Conservation (phyloP, 345 rosid genomes). For the Psidium guajava region DNA sequence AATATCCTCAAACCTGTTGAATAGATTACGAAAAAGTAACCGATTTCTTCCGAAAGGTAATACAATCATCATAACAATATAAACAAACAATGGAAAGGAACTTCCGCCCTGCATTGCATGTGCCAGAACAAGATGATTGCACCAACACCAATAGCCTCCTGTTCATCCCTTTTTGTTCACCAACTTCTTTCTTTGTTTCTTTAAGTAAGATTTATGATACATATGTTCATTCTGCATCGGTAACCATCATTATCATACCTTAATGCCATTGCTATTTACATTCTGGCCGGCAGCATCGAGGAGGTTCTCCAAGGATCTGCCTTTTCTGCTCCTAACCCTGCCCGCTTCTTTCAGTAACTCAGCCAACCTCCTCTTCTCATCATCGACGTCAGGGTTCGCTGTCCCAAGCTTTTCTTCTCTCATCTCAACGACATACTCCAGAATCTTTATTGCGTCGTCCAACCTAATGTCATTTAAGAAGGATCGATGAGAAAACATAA, state of each 20-base stretch:
- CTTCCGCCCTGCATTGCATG: background rate
- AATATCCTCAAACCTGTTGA: background rate
- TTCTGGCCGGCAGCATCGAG: conserved; percentile 42
- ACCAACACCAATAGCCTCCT: background rate
- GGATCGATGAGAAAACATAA: background rate
- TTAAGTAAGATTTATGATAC: conserved; percentile 21
- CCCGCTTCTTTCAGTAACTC: conserved; percentile 77
- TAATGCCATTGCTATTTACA: conserved; percentile 19
- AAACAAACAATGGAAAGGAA: background rate
- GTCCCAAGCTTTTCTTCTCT: conserved; percentile 93
- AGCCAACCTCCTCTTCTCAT: conserved; percentile 77
- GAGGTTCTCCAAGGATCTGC: conserved; percentile 66
- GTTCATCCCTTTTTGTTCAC: background rate
- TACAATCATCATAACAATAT: background rate
- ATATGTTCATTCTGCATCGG: conserved; percentile 5
- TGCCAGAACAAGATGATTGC: background rate
- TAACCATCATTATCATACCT: conserved; percentile 14
- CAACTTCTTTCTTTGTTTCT: conserved; percentile 6
- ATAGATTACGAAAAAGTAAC: background rate
- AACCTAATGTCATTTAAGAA: conserved; percentile 27
- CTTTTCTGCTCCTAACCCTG: conserved; percentile 58
- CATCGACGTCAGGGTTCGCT: conserved; percentile 77
- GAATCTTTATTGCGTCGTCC: conserved; percentile 70
- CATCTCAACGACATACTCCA: conserved; percentile 60
- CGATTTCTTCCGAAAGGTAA: background rate